Percentiles rank a stretch among this genome's conserved stretches.
phyloP scores from a whole-genome alignment of 2,329 filamentous ascomycete genomes.

The Claviceps pazoutovae region DNA sequence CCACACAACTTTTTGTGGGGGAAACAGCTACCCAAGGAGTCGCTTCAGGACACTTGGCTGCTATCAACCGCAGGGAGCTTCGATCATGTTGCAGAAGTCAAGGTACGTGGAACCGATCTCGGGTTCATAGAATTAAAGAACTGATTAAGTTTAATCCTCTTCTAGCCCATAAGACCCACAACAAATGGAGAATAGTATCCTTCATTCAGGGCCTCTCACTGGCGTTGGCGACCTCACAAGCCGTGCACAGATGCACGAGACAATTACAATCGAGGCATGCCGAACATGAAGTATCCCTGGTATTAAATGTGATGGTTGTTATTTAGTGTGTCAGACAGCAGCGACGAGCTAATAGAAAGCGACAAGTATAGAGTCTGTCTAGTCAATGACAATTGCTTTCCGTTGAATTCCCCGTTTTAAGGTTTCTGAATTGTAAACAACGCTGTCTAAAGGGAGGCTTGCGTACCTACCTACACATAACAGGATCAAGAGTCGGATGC shows the following conservation, averaged over 20 bases:
- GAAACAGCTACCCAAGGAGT: constrained; percentile 21
- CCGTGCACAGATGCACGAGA: neutral
- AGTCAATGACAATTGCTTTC: neutral
- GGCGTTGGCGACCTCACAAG: constrained; percentile 18
- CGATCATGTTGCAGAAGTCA: constrained; percentile 33
- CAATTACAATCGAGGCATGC: neutral
- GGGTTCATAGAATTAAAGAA: neutral
- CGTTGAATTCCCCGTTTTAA: neutral
- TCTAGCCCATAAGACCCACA: constrained; percentile 26
- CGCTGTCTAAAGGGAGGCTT: neutral
- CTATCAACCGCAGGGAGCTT: constrained; percentile 32
- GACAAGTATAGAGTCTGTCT: neutral
- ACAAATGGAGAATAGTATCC: constrained; percentile 29
- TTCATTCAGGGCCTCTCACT: constrained; percentile 17
- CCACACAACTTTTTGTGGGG: constrained; percentile 45
- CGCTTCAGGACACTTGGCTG: constrained; percentile 27
- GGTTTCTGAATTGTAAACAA: neutral
- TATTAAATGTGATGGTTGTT: neutral
- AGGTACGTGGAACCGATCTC: constrained; percentile 14
- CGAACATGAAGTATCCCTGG: neutral
- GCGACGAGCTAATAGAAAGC: neutral
- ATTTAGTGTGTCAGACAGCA: neutral
- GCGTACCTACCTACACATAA: neutral
- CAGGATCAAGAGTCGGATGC: no score
- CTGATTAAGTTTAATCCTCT: neutral